Evolutionary conservation across 768 basidiomycete genomes (phyloP).

Genomic region (Rhizopogon roseolus): DNA sequence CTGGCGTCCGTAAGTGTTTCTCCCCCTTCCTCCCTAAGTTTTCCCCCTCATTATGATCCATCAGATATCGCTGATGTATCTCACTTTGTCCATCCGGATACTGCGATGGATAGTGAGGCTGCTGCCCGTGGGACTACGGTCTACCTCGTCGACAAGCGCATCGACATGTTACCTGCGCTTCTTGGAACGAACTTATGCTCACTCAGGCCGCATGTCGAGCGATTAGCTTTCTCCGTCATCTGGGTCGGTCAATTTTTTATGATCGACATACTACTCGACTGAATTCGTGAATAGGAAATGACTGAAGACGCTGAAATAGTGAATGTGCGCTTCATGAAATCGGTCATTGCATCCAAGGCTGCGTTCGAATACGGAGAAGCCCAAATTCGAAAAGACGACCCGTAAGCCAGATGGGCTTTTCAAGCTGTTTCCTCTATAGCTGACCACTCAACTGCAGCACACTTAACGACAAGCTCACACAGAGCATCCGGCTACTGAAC

Average conservation of each 20-base stretch:
- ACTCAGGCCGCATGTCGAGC: constrained; percentile 85
- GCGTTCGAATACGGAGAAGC: constrained; percentile 98
- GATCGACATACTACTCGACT: neutral
- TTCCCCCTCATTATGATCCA: neutral
- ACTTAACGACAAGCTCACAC: constrained; percentile 74
- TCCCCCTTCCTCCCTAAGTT: neutral
- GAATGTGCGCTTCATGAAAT: constrained; percentile 88
- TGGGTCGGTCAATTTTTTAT: constrained; percentile 55
- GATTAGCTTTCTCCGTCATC: constrained; percentile 91
- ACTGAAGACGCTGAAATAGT: constrained; percentile 86
- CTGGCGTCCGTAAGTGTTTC: constrained; percentile 86
- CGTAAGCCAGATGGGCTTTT: constrained; percentile 39
- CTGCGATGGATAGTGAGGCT: constrained; percentile 94
- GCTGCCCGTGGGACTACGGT: constrained; percentile 96
- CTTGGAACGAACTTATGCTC: constrained; percentile 96
- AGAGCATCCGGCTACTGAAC: constrained; percentile 87
- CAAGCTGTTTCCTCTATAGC: neutral
- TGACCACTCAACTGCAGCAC: constrained; percentile 39
- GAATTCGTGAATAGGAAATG: constrained; percentile 61
- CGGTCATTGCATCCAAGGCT: constrained; percentile 93
- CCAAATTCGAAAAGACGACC: constrained; percentile 89
- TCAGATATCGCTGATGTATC: constrained; percentile 98
- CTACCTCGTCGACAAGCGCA: constrained; percentile 96
- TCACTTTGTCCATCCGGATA: constrained; percentile 90
- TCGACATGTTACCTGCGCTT: constrained; percentile 94